Base-by-base conservation (phyloP, 1,284 basidiomycete species). In the Cryptococcus jaspeensis region DNA sequence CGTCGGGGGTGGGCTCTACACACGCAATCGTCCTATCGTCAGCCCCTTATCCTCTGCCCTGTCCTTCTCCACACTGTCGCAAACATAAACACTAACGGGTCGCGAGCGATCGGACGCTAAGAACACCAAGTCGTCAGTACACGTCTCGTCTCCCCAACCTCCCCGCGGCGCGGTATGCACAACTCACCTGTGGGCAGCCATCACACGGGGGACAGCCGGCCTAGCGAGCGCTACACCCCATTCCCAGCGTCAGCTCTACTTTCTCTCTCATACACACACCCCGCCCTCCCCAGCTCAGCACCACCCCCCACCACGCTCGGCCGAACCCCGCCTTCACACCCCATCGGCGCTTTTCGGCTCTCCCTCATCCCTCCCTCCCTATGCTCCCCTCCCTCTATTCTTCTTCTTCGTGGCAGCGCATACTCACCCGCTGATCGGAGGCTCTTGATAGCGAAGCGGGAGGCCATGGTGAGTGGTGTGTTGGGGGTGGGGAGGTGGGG, bases 1-100 rank as follows among this genome's bases (percentile, higher is more conserved):
- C 85, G 55, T 88, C 85, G 53, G 95, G 92, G n/a, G 87, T 69
- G 39, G 70, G 75, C 66, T 78, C 74, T 78, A n/a, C 7, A 47
- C 18, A 15, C 20, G 25, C 20, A 18, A 23, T n/a, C 18, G 23
- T 50, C 18, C 16, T 47, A 13, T 43, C 18, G 38, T 49, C 47
- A 49, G 47, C 47, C 18, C 18, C 36, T 11, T 32, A 38, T 39
- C 12, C 47, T 39, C 12, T 38, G 5, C 37, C 9, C 12, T 38
- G n/a, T n/a, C n/a, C n/a, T n/a, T n/a, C n/a, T n/a, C n/a, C n/a
- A n/a, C n/a, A n/a, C 13, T 22, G 11, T 49, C 37, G 18, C 28
- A 49, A 37, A 22, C 40, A 42, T 5, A 9, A 32, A 32, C 37
- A 71, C 69, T 66, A 48, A 72, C 71, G 68, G 55, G 72, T 69